Evolutionary conservation across 805 yeast genomes (phyloP).

Genomic region (Blastobotrys mokoenaii): DNA sequence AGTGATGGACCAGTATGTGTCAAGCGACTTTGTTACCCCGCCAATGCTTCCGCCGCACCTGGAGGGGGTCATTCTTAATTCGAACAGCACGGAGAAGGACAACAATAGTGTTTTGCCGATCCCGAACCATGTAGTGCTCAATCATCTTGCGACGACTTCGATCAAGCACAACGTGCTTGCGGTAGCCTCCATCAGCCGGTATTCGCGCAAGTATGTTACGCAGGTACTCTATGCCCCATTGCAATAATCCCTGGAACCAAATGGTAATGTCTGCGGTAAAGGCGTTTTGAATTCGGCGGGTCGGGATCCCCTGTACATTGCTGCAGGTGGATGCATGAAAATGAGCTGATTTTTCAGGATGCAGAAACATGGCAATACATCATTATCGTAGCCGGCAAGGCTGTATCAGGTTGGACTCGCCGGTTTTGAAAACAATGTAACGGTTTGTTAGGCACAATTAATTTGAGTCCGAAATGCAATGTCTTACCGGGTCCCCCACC

Average conservation of each 20-base stretch:
- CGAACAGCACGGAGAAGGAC: conserved; percentile 64
- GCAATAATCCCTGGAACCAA: conserved; percentile 27
- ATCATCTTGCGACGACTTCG: conserved; percentile 89
- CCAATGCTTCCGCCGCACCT: conserved; percentile 96
- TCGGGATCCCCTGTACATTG: too few species aligned
- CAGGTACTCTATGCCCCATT: conserved; percentile 88
- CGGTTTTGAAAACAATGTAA: too few species aligned
- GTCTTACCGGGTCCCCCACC: too few species aligned
- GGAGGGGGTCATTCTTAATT: conserved; percentile 83
- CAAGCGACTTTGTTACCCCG: conserved; percentile 57
- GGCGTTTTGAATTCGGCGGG: too few species aligned
- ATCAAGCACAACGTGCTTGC: conserved; percentile 90
- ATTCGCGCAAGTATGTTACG: conserved; percentile 83
- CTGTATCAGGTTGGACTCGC: too few species aligned
- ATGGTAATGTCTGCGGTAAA: too few species aligned
- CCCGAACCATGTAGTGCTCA: conserved; percentile 89
- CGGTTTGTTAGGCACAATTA: too few species aligned
- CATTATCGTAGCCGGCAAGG: too few species aligned
- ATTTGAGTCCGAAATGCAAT: too few species aligned
- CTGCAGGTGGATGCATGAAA: too few species aligned
- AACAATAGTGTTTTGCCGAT: conserved; percentile 83
- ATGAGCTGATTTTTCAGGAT: too few species aligned
- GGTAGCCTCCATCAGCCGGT: conserved; percentile 84
- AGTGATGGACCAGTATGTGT: conserved; percentile 34
- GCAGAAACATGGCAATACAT: too few species aligned